phyloP scores from a whole-genome alignment of 1,139 yeast species.

The Wickerhamiella infanticola region DNA sequence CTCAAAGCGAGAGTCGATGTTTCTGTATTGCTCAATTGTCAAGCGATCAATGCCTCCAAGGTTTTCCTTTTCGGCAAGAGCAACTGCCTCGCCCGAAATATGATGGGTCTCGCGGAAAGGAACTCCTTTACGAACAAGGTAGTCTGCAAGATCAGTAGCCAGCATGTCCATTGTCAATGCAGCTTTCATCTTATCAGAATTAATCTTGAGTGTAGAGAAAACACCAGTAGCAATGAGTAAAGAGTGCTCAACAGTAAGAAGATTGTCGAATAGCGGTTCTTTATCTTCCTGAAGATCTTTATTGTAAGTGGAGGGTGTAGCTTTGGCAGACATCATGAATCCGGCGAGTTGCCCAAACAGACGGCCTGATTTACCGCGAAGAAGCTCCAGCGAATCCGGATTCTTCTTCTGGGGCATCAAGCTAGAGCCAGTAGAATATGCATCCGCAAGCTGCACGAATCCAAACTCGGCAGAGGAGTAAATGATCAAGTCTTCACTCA shows the following conservation, averaged over 20 bases:
- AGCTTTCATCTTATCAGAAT: constrained; percentile 59
- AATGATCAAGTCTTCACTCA: constrained; percentile 86
- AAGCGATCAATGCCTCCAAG: constrained; percentile 70
- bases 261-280: constrained; percentile 87
- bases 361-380: constrained; percentile 95
- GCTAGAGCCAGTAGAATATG: constrained; percentile 95
- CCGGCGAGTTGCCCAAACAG: constrained; percentile 92
- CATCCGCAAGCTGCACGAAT: constrained; percentile 83
- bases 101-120: constrained; percentile 99
- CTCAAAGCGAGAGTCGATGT: constrained; percentile 65
- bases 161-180: constrained; percentile 98
- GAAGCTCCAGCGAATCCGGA: constrained; percentile 86
- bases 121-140: constrained; percentile 91
- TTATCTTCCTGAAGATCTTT: constrained; percentile 98
- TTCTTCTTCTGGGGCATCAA: constrained; percentile 98
- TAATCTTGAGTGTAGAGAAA: constrained; percentile 63
- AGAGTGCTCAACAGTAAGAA: constrained; percentile 85
- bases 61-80: constrained; percentile 64
- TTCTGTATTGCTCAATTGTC: constrained; percentile 57
- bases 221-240: constrained; percentile 92
- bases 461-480: constrained; percentile 97
- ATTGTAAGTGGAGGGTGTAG: constrained; percentile 93
- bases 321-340: constrained; percentile 86
- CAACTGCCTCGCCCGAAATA: constrained; percentile 94
- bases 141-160: constrained; percentile 96